Evolutionary conservation across 352 stramenopile species (phyloP).

Genomic region (Pythium aphanidermatum): DNA sequence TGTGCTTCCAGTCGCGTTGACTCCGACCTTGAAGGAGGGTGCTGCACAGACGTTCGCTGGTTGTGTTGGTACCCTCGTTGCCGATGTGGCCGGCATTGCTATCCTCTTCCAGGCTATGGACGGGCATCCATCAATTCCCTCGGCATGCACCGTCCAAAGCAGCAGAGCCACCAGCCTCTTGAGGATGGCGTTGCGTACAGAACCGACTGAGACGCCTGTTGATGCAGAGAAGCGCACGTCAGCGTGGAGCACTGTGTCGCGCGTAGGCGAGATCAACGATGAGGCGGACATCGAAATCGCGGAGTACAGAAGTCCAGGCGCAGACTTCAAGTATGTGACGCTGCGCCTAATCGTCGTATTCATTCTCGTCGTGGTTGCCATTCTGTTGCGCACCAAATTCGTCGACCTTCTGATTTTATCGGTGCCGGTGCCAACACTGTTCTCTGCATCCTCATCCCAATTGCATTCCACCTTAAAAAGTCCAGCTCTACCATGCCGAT

Average conservation of each 20-base stretch:
- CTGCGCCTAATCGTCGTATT: constrained; percentile 45
- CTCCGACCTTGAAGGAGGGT: constrained; percentile 22
- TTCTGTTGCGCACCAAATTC: constrained; percentile 35
- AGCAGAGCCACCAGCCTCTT: too few relatives aligned
- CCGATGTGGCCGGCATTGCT: constrained; percentile 22
- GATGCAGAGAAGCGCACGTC: too few relatives aligned
- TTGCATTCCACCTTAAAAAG: constrained; percentile 63
- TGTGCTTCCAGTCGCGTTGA: constrained; percentile 17
- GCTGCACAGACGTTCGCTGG: constrained; percentile 13
- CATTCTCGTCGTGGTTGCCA: constrained; percentile 26
- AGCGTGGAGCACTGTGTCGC: too few relatives aligned
- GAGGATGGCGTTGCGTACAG: too few relatives aligned
- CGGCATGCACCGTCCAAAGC: too few relatives aligned
- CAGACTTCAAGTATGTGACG: constrained; percentile 35
- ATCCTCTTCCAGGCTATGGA: too few relatives aligned
- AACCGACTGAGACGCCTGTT: too few relatives aligned
- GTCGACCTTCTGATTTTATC: constrained; percentile 56
- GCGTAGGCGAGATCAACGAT: constrained; percentile 17
- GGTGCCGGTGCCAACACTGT: constrained; percentile 45
- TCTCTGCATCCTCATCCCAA: constrained; percentile 52
- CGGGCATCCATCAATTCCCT: too few relatives aligned
- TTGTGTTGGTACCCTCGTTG: constrained; percentile 21
- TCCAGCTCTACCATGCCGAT: constrained; percentile 33
- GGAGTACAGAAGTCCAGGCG: constrained; percentile 27
- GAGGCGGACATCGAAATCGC: constrained; percentile 27